A percentile compares a stretch with the other conserved stretches of the same genome.
These are phyloP conservation scores for Rutstroemia sp. DNA, from an alignment of 2,329 filamentous ascomycete species.

Conservation along the genomic window DNA sequence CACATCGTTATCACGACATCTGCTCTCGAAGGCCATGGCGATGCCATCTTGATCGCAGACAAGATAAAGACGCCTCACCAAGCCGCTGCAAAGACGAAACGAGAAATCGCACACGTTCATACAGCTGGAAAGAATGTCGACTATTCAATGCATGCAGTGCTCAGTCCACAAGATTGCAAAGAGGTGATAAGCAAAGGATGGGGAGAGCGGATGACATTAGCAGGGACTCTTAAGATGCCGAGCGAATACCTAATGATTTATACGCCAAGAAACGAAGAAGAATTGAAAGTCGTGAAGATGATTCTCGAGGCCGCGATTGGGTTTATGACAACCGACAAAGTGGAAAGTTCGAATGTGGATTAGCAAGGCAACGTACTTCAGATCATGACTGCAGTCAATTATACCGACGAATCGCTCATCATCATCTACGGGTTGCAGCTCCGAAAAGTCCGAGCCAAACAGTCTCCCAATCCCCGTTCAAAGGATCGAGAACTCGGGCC, in stretches of 20 bases:
- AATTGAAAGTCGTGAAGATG: constrained; percentile 16
- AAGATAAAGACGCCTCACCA: constrained; percentile 15
- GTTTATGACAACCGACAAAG: constrained; percentile 17
- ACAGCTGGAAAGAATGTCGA: constrained; percentile 15
- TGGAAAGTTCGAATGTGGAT: background rate
- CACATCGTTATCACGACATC: constrained; percentile 17
- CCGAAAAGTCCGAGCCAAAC: too few relatives aligned
- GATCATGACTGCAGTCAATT: background rate
- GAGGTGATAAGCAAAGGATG: constrained; percentile 21
- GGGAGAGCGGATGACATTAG: constrained; percentile 22
- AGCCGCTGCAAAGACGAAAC: constrained; percentile 14
- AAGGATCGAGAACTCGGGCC: too few relatives aligned
- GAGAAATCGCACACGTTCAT: constrained; percentile 22
- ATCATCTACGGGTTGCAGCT: too few relatives aligned
- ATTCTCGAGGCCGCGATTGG: constrained; percentile 20
- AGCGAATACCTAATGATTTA: constrained; percentile 21
- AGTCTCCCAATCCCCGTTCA: too few relatives aligned
- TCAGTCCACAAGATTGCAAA: constrained; percentile 22
- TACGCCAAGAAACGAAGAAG: constrained; percentile 19
- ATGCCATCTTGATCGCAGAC: constrained; percentile 17
- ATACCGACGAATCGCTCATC: too few relatives aligned
- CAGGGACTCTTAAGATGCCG: constrained; percentile 18
- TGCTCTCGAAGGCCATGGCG: constrained; percentile 18
- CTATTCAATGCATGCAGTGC: constrained; percentile 19
- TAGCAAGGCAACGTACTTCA: background rate